Evolutionary conservation across 164 flowering plant genomes (phyloP), one percentile per base, ranked within the genome.

Genomic region (Vitis rupestris): DNA sequence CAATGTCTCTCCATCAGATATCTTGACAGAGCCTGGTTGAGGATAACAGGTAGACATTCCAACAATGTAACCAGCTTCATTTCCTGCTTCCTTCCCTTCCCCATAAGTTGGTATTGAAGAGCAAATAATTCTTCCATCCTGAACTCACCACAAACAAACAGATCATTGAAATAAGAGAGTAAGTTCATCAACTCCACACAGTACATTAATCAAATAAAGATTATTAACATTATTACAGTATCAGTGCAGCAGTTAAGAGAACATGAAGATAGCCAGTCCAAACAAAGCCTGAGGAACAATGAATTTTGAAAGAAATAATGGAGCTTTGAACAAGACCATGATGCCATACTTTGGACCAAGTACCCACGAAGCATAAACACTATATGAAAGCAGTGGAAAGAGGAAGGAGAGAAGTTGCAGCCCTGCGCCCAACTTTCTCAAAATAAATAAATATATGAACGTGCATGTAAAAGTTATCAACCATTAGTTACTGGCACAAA

Each of bases 31-130:
- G 14, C 92, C 92, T 9, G 93, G 90, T 60, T 81, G 53, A 52
- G 98, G 98, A 75, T 90, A 91, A 75, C 97, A 94, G 0, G 93
- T 82, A 8, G 96, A 83, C 97, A 94, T 94, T 69, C 98, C 98
- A 15, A 90, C 92, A 57, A 93, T 84, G 68, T 90, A 93, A 58
- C 90, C 96, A 70, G 78, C 82, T 69, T 91, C 97, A 61, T 94
- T 79, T 64, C 97, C 97, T 19, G 83, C 81, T 74, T 89, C 87
- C 12, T 72, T 69, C 23, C 98, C 97, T 17, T 82, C 61, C 60
- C 98, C 98, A 70, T 92, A 94, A 53, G 68, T 66, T 59, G 97
- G 92, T 17, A 70, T 71, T 8, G 98, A 94, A 61, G 90, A 72
- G 80, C 97, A 94, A 72, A 94, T 74, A 14, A 74, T 60, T 14